Evolutionary conservation across 2,329 filamentous ascomycete genomes (phyloP).

Genomic region (Metarhizium guizhouense): DNA sequence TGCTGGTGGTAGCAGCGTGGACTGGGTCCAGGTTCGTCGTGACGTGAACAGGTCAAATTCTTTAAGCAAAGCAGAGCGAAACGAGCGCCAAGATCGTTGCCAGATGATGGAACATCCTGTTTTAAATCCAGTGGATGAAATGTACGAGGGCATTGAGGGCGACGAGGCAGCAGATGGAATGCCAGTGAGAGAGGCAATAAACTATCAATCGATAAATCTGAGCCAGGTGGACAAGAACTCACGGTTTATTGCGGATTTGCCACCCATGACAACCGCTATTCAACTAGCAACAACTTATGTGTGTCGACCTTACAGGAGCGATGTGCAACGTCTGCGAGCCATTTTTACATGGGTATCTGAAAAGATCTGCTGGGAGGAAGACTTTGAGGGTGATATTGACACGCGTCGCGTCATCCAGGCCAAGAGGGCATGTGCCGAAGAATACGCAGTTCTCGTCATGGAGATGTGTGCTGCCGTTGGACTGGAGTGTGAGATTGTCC

Average conservation of each 20-base stretch:
- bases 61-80: conserved; percentile 76
- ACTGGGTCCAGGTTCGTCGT: conserved; percentile 96
- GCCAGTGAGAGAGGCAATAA: conserved; percentile 71
- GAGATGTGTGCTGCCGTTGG: conserved; percentile 94
- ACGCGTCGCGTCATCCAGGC: conserved; percentile 75
- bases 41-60: conserved; percentile 96
- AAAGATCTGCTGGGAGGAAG: conserved; percentile 90
- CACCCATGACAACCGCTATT: conserved; percentile 71
- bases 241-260: conserved; percentile 77
- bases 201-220: conserved; percentile 74
- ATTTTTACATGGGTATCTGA: conserved; percentile 99
- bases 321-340: conserved; percentile 83
- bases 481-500: conserved; percentile 76
- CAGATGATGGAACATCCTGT: conserved; percentile 91
- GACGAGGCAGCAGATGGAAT: conserved; percentile 82
- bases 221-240: conserved; percentile 91
- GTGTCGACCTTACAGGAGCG: conserved; percentile 87
- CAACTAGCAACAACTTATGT: conserved; percentile 85
- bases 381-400: conserved; percentile 78
- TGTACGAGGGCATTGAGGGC: conserved; percentile 77
- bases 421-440: conserved; percentile 76
- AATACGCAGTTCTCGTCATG: conserved; percentile 78
- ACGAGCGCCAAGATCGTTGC: conserved; percentile 79
- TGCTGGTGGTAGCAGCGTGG: conserved; percentile 46
- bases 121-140: conserved; percentile 79